Conservation (phyloP, 108 stramenopile genomes). For the Aureococcus anophagefferens region DNA sequence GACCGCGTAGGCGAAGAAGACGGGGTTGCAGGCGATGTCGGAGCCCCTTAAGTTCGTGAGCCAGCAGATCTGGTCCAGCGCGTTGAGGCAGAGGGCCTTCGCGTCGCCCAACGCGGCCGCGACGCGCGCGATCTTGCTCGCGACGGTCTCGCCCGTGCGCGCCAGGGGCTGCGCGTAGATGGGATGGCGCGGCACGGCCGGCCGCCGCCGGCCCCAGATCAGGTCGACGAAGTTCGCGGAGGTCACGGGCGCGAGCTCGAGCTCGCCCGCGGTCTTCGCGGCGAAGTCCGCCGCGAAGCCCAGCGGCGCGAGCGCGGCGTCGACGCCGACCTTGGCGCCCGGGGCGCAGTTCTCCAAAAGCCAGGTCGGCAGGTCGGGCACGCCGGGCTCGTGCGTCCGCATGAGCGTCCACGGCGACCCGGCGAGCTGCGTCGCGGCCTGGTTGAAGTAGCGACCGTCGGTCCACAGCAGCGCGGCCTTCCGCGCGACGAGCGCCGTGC, state of each 20-base stretch:
- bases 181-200: constrained; percentile 18
- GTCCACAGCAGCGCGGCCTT: constrained; percentile 50
- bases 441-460: constrained; percentile 51
- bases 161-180: constrained; percentile 31
- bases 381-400: constrained; percentile 28
- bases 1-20: constrained; percentile 46
- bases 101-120: constrained; percentile 3
- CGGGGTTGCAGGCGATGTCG: constrained; percentile 53
- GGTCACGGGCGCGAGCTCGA: constrained; percentile 6
- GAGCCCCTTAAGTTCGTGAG: constrained; percentile 52
- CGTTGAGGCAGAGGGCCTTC: constrained; percentile 36
- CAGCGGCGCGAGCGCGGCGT: constrained; percentile 7
- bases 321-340: constrained; percentile 15
- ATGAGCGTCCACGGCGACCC: constrained; percentile 42
- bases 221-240: constrained; percentile 41
- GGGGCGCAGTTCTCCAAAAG: constrained; percentile 7
- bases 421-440: constrained; percentile 43
- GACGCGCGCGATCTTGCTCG: constrained; percentile 30
- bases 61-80: constrained; percentile 60
- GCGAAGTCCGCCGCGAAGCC: constrained; percentile 1
- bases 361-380: constrained; percentile 32
- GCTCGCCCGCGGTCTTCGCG: background rate
- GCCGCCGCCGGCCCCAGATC: constrained; percentile 36
- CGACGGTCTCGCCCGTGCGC: constrained; percentile 29
- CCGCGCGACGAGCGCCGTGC: constrained; percentile 44